Base-by-base conservation (phyloP, 1,139 yeast genomes). In the Geotrichum macrosporum region DNA sequence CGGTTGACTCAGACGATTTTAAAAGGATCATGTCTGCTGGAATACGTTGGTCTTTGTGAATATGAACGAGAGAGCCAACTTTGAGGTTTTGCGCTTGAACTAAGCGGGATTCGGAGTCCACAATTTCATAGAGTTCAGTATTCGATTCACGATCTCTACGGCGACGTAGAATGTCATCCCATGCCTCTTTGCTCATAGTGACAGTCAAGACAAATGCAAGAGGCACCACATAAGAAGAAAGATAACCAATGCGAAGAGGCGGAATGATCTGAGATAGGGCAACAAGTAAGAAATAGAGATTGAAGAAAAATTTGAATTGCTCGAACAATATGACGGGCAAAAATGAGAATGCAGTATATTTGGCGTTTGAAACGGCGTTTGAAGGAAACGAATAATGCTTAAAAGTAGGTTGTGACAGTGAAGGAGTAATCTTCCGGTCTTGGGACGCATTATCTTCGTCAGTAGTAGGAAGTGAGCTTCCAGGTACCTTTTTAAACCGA, bases 221-320 rank as follows among this genome's bases (percentile, higher is more conserved):
- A 0, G 99, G 99, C 5, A 89, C 96, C 32, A 94, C 75, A 63
- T 94, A 94, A 2, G 96, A 85, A 1, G 95, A 84, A 37, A 94
- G 71, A 62, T 89, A 94, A 8, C 99, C 99, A 32, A 94, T 92
- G 55, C 97, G 73, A 50, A 94, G 73, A 12, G 81, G 87, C 0
- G 97, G 96, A n/a, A 94, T 74, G 3, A 84, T 81, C 66, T 94
- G 98, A 2, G 97, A 88, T 50, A 94, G 73, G 18, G 98, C 98
- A 54, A 94, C 98, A 34, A 94, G 63, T 47, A 94, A 69, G 62
- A 94, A 94, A 66, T 94, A 94, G 46, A 94, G 70, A 66, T 94
- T 94, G 74, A 88, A 94, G 66, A 94, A 94, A 65, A 92, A 92
- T 68, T 88, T 88, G 78, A 94, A 94, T 70, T 94, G 99, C 64